Evolutionary conservation across 2,329 filamentous ascomycete genomes (phyloP).

Genomic region (Fusarium tjaetaba): DNA sequence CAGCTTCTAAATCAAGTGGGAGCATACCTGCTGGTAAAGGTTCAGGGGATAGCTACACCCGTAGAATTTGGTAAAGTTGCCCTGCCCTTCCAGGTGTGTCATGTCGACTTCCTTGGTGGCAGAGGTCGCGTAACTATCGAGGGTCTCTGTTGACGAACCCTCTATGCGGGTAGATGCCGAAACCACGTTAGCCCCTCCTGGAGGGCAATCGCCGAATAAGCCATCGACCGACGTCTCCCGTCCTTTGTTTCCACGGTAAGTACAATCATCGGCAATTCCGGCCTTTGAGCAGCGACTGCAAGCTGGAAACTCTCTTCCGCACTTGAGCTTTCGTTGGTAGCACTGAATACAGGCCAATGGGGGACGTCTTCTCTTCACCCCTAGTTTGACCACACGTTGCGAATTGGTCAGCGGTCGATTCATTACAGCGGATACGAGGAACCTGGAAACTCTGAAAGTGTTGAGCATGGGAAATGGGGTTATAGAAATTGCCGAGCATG

Average conservation of each 20-base stretch:
- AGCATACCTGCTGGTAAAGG: background rate
- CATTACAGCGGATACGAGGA: background rate
- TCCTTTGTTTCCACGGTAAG: background rate
- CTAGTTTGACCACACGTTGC: background rate
- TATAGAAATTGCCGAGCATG: background rate
- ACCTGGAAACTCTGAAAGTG: accelerated
- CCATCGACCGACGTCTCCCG: background rate
- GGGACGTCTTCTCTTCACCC: background rate
- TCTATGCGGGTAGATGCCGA: background rate
- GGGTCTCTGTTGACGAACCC: background rate
- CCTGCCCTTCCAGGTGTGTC: background rate
- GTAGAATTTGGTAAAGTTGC: background rate
- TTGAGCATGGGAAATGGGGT: accelerated
- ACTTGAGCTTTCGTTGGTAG: background rate
- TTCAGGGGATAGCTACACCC: background rate
- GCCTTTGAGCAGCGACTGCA: background rate
- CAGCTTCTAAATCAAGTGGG: accelerated
- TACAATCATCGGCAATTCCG: background rate
- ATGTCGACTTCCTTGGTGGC: accelerated
- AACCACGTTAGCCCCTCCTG: accelerated
- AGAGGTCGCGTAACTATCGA: accelerated
- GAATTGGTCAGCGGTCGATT: background rate
- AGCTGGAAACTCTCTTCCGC: background rate
- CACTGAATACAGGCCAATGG: background rate
- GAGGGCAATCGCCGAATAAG: accelerated